These are phyloP conservation scores for Eragrostis curvula DNA, from an alignment of 176 grass and related monocot genomes.

Conservation along the genomic window DNA sequence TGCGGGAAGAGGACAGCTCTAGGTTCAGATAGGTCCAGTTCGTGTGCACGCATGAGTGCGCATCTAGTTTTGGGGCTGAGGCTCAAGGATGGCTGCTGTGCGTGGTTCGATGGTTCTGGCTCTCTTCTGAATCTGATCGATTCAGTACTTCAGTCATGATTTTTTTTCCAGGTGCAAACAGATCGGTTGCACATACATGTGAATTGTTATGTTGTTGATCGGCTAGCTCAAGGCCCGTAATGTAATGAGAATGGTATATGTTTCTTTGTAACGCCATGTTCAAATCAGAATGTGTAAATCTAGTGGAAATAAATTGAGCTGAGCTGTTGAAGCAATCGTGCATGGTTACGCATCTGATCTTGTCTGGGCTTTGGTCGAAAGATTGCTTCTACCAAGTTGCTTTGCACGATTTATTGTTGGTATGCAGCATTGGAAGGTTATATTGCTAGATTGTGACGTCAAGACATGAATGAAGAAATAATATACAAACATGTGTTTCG, in stretches of 20 bases:
- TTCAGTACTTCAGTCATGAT: slow-evolving; percentile 11
- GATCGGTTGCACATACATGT: slow-evolving; percentile 19
- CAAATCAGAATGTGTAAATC: slow-evolving; percentile 30
- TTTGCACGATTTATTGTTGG: background rate
- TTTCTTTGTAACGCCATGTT: slow-evolving; percentile 13
- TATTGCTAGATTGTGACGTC: background rate
- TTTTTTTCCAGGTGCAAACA: slow-evolving; percentile 42
- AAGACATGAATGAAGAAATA: background rate
- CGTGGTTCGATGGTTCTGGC: slow-evolving; percentile 11
- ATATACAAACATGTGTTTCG: background rate
- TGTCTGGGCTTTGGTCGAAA: background rate
- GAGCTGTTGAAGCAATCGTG: background rate
- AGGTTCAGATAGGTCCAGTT: slow-evolving; percentile 33
- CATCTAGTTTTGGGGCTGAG: background rate
- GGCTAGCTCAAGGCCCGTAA: slow-evolving; percentile 2
- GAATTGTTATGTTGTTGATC: background rate
- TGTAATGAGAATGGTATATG: background rate
- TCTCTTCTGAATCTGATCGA: background rate
- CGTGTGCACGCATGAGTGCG: background rate
- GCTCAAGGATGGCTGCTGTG: background rate
- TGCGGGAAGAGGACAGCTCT: slow-evolving; percentile 5
- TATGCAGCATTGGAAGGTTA: background rate
- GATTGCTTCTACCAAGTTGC: background rate
- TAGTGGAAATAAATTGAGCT: slow-evolving; percentile 2
- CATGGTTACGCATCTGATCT: background rate